A percentile compares a stretch with the other conserved stretches of the same genome.
Conservation (phyloP, 202 grass and related monocot genomes). For the Saccharum hybrid region DNA sequence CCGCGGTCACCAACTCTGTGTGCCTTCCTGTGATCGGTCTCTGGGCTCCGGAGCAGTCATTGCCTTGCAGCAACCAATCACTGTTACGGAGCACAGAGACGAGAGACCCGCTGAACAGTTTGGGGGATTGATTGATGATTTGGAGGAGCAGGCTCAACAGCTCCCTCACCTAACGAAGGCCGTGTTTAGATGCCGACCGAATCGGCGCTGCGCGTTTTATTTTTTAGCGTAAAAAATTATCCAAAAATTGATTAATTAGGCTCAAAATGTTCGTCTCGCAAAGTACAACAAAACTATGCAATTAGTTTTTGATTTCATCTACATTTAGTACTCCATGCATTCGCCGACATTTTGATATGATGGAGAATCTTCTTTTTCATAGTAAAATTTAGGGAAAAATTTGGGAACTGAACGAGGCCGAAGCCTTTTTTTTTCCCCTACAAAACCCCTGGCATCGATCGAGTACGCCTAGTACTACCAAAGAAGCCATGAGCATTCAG, state of each 20-base stretch:
- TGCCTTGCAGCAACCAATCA: neutral
- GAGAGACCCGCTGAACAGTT: neutral
- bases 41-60: neutral
- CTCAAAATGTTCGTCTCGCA: too few relatives aligned
- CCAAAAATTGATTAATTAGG: too few relatives aligned
- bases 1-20: neutral
- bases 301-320: too few relatives aligned
- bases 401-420: too few relatives aligned
- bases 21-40: neutral
- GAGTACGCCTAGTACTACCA: neutral
- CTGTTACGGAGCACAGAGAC: neutral
- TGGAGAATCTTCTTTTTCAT: too few relatives aligned
- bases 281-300: too few relatives aligned
- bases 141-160: neutral
- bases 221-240: too few relatives aligned
- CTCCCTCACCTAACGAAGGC: neutral
- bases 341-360: too few relatives aligned
- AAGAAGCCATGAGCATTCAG: neutral
- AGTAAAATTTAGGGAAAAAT: too few relatives aligned
- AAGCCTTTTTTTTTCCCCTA: neutral
- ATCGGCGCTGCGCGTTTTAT: too few relatives aligned
- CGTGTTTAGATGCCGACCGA: neutral
- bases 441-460: neutral
- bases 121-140: neutral
- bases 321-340: too few relatives aligned